A percentile compares a stretch with the other conserved stretches of the same genome.
Conservation (phyloP, 2,329 filamentous ascomycete genomes). For the Diaporthe destruens region DNA sequence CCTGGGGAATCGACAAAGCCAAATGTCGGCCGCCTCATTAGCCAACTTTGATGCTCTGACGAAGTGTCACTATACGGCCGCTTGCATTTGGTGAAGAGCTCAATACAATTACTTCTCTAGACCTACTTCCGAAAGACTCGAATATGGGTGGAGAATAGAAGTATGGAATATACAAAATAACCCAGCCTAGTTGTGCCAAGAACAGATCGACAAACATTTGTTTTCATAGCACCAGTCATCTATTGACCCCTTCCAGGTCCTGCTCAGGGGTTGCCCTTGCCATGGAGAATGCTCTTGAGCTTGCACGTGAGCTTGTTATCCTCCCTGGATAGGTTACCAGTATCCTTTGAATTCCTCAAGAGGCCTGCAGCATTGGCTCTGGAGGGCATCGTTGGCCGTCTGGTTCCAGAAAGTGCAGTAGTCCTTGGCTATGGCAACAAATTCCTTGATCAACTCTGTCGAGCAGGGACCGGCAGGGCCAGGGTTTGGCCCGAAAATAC, state of each 20-base stretch:
- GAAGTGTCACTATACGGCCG: too few species aligned
- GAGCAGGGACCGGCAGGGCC: not conserved
- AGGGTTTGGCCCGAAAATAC: not conserved
- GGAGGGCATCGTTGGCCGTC: slow-evolving; percentile 6
- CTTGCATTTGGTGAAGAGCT: not conserved
- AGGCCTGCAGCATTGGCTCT: too few species aligned
- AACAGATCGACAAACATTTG: not conserved
- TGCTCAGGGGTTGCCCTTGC: not conserved
- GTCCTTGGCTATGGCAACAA: not conserved
- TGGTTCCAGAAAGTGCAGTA: slow-evolving; percentile 27
- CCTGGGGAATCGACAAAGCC: not conserved
- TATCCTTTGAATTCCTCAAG: too few species aligned
- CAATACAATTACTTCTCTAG: not conserved
- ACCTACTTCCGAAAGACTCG: not conserved
- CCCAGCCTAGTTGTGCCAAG: not conserved
- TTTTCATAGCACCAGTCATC: not conserved
- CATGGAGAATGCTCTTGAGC: not conserved
- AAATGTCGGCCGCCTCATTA: not conserved
- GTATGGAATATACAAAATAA: not conserved
- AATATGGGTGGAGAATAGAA: not conserved
- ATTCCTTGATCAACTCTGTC: not conserved
- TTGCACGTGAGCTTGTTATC: not conserved
- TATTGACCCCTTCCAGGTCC: not conserved
- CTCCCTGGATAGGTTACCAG: not conserved
- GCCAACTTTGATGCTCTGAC: not conserved